Base-by-base conservation (phyloP, 2,329 filamentous ascomycete genomes). In the Dendryphion nanum region DNA sequence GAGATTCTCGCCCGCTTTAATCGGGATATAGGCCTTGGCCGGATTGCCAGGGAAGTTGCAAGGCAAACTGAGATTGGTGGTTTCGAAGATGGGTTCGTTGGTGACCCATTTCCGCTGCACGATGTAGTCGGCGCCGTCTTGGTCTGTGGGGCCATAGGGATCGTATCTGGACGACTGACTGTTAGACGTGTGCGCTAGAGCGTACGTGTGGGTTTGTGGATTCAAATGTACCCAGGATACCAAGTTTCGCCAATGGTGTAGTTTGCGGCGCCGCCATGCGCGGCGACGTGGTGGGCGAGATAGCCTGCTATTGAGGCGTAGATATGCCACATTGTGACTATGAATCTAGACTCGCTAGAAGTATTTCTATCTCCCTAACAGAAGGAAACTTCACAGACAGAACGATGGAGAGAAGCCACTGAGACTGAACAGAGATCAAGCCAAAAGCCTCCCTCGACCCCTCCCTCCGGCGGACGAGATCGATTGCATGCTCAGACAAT, bases 161-260 rank as follows among this genome's bases (percentile, higher is more conserved):
- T 57, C 48, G 40, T 59, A 59, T n/a, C 55, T 60, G 14, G 6
- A 26, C 30, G 16, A n/a, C n/a, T n/a, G n/a, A n/a, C n/a, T n/a
- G n/a, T n/a, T n/a, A n/a, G n/a, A n/a, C n/a, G n/a, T n/a, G n/a
- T n/a, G n/a, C n/a, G n/a, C n/a, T n/a, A n/a, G n/a, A n/a, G n/a
- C n/a, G n/a, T n/a, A n/a, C n/a, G n/a, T n/a, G n/a, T n/a, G n/a
- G 3, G 6, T 31, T 41, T 16, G 10, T 7, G n/a, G n/a, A n/a
- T n/a, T n/a, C n/a, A n/a, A 8, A 37, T 30, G 18, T 21, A 58
- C 55, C 57, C 57, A 17, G 51, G 46, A 26, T 60, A 61, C 56
- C 56, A 61, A 15, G 44, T 54, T 8, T 56, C 52, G 16, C 50
- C 56, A 4, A 61, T 55, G 3, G 56, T 59, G 38, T 61, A 61